A percentile compares a stretch with the other conserved stretches of the same genome.
Evolutionary conservation across 2,329 filamentous ascomycete species (phyloP).

Genomic region (Neonectria ditissima): DNA sequence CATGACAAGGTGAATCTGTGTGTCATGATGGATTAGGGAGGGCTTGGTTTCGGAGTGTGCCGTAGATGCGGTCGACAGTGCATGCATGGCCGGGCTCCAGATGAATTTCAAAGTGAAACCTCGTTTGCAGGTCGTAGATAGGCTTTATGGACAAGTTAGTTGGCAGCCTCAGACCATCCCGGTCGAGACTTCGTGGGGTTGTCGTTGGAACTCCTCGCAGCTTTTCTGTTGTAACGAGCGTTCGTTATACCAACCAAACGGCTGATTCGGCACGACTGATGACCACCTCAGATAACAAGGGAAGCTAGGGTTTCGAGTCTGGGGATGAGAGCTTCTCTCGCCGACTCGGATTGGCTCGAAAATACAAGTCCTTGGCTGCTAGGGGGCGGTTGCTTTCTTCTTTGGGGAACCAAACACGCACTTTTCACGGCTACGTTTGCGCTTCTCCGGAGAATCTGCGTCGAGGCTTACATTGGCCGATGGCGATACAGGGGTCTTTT

Average conservation of each 20-base stretch:
- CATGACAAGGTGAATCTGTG: not conserved
- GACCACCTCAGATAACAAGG: not conserved
- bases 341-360: not conserved
- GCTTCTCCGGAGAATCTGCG: not conserved
- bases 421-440: not conserved
- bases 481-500: not conserved
- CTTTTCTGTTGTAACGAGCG: not conserved
- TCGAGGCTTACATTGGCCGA: not conserved
- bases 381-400: not conserved
- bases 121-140: not conserved
- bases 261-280: not conserved
- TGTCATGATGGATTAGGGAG: not conserved
- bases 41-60: not conserved
- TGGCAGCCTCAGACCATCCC: not conserved
- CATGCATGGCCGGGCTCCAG: not conserved
- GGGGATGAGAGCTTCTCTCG: not conserved
- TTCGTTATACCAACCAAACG: not conserved
- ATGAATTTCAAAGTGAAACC: not conserved
- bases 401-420: not conserved
- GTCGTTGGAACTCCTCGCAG: not conserved
- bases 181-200: constrained; percentile 2
- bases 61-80: not conserved
- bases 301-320: not conserved
- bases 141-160: not conserved
- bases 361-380: not conserved